These are phyloP conservation scores for Amyloporia xantha DNA, from an alignment of 768 basidiomycete species.

Conservation along the genomic window DNA sequence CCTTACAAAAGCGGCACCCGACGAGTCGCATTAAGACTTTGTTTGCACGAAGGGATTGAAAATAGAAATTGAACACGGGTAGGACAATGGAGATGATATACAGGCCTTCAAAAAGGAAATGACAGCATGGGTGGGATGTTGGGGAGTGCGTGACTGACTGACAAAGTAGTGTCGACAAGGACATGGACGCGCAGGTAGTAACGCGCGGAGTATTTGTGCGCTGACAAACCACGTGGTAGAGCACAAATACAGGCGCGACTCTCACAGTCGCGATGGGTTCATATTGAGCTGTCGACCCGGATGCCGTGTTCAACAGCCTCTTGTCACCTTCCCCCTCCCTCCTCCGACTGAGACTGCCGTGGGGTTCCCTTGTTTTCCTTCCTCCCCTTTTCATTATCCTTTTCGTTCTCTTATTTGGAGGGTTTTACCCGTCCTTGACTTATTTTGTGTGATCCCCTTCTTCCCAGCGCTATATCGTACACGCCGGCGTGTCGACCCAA, in stretches of 20 bases:
- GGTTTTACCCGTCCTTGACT: neutral
- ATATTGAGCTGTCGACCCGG: neutral
- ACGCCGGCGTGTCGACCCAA: conserved; percentile 38
- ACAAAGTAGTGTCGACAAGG: no score
- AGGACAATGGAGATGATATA: no score
- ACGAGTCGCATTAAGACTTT: no score
- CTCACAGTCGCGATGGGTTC: conserved; percentile 1
- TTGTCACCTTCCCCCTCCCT: conserved; percentile 8
- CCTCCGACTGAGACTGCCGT: conserved; percentile 9
- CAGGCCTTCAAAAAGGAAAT: no score
- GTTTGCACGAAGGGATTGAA: no score
- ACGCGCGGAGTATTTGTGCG: neutral
- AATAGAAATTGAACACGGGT: no score
- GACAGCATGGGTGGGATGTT: no score
- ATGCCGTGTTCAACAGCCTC: conserved; percentile 4
- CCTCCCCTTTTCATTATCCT: conserved; percentile 11
- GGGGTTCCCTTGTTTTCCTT: conserved; percentile 14
- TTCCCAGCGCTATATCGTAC: conserved; percentile 22
- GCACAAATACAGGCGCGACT: conserved; percentile 3
- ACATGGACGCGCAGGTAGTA: no score
- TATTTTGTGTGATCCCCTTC: neutral
- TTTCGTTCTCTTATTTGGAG: neutral
- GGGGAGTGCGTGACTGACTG: no score
- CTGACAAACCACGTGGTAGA: neutral
- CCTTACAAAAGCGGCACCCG: no score